Conservation (phyloP, 495 filamentous ascomycete genomes). For the Amniculicola lignicola region DNA sequence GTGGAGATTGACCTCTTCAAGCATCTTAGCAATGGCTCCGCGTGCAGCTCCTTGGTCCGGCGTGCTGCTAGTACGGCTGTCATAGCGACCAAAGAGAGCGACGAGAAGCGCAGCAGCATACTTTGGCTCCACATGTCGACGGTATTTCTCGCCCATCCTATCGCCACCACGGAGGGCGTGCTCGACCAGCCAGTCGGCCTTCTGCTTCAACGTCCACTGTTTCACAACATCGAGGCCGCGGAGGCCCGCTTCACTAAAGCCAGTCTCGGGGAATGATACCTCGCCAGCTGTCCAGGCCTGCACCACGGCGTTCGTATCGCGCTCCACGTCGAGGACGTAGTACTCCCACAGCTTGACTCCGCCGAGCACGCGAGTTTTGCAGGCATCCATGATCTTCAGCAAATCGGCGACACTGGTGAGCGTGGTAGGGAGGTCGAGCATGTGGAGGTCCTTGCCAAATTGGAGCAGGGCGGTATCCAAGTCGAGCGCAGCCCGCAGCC, state of each 20-base stretch:
- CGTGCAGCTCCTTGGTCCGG: conserved; percentile 37
- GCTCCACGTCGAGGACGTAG: conserved; percentile 77
- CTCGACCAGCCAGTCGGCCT: conserved; percentile 58
- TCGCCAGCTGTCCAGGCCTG: conserved; percentile 66
- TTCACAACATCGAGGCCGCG: conserved; percentile 56
- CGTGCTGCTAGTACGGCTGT: conserved; percentile 38
- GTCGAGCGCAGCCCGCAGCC: conserved; percentile 82
- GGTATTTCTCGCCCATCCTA: conserved; percentile 72
- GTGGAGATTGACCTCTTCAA: conserved; percentile 81
- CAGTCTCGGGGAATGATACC: conserved; percentile 46
- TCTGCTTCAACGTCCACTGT: conserved; percentile 54
- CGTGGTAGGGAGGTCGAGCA: conserved; percentile 68
- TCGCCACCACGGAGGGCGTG: conserved; percentile 66
- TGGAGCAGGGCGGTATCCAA: conserved; percentile 81
- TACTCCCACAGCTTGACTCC: conserved; percentile 86
- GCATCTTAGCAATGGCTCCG: conserved; percentile 46
- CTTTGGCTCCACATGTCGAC: conserved; percentile 62
- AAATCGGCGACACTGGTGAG: conserved; percentile 70
- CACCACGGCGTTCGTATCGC: conserved; percentile 64
- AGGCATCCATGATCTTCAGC: conserved; percentile 74
- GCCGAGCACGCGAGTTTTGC: conserved; percentile 75
- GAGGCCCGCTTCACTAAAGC: conserved; percentile 45
- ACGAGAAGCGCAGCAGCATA: conserved; percentile 67
- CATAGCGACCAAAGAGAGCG: conserved; percentile 65
- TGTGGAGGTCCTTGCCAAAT: conserved; percentile 65